phyloP scores from a whole-genome alignment of 2,329 filamentous ascomycete genomes.

The Albifimbria verrucaria region DNA sequence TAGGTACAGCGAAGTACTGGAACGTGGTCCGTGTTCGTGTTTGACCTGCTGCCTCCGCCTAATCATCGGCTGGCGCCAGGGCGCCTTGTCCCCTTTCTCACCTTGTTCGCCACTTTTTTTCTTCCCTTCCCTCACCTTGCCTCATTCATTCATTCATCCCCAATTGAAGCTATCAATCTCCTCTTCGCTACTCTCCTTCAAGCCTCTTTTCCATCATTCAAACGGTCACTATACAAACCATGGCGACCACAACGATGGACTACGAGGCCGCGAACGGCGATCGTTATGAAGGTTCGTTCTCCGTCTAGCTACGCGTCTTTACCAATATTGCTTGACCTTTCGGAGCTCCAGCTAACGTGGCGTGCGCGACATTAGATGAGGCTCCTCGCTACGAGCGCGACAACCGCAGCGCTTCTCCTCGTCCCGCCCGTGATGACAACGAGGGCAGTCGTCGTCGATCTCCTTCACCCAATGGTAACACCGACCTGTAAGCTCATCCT shows the following conservation, averaged over 20 bases:
- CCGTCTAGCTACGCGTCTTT: conserved; percentile 8
- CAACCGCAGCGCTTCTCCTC: conserved; percentile 64
- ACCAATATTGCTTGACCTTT: conserved; percentile 5
- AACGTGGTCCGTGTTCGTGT: background rate
- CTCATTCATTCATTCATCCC: conserved; percentile 15
- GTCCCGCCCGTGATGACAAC: conserved; percentile 57
- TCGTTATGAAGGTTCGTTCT: conserved; percentile 59
- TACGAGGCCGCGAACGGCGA: conserved; percentile 67
- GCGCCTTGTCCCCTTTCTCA: background rate
- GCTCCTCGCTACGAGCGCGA: conserved; percentile 64
- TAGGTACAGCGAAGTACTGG: too few species aligned
- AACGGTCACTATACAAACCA: conserved; percentile 25
- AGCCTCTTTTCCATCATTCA: conserved; percentile 10
- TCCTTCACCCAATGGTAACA: conserved; percentile 54
- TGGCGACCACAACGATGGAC: conserved; percentile 67
- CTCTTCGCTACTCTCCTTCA: conserved; percentile 15
- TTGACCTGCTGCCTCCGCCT: background rate
- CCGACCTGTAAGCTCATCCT: conserved; percentile 20
- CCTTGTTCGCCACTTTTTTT: conserved; percentile 12
- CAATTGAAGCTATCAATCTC: conserved; percentile 22
- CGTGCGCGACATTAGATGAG: conserved; percentile 45
- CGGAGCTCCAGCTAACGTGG: background rate
- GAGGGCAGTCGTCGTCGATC: conserved; percentile 58
- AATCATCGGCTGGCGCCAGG: background rate
- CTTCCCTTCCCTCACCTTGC: conserved; percentile 16